Base-by-base conservation (phyloP, 345 rosid species). In the Physaria fendleri region DNA sequence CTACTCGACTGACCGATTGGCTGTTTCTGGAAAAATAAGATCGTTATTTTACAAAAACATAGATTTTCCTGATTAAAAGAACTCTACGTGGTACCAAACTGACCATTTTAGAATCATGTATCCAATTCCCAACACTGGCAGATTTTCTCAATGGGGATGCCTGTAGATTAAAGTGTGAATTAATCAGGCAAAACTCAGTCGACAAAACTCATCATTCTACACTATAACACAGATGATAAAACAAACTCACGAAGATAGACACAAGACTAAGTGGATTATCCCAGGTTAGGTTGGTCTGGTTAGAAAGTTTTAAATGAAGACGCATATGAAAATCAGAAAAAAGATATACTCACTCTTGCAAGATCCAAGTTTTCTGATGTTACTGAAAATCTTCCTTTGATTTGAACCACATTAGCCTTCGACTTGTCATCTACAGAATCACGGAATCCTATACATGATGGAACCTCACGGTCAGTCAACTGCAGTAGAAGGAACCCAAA, bases 301-400 rank as follows among this genome's bases (percentile, higher is more conserved):
- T 65, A 77, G 90, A 41, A 39, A 60, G 12, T 39, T 73, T 39
- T 51, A 50, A 46, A 65, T 32, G 45, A 61, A 40, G 59, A 62
- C 4, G 57, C 6, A 47, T 57, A 46, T 4, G 30, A 34, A 14
- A 24, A 56, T 29, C 17, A 28, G 58, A 34, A 59, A 59, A 66
- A 58, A 62, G 64, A 76, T 41, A 25, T 15, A 37, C 52, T 40
- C 61, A 94, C 99, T 95, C 82, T 90, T 44, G 73, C 95, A 68
- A 85, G 93, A 81, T 94, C 97, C 50, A 90, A 76, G 77, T 90
- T 87, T 74, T 87, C 99, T 40, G 97, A 94, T 65, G 99, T 94
- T 50, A 94, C 99, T 38, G 97, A 94, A 72, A 94, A 94, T 64
- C 97, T 78, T 59, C 99, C 99, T 76, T 87, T 94, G 60, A 90